These are phyloP conservation scores for Trichoderma hamatum DNA, from an alignment of 2,329 filamentous ascomycete genomes.

Conservation along the genomic window DNA sequence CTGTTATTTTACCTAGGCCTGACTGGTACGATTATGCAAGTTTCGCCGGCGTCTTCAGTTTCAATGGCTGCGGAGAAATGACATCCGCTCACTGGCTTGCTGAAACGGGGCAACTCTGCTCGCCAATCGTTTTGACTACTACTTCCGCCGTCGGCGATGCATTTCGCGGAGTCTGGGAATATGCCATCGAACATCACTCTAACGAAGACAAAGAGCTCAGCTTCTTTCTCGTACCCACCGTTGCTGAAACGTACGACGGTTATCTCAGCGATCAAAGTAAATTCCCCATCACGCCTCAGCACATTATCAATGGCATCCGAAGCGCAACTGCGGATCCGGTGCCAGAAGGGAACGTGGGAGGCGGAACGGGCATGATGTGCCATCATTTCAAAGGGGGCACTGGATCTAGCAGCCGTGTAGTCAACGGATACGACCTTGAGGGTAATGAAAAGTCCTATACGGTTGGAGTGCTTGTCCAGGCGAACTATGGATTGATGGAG, in stretches of 20 bases:
- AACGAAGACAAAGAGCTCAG: constrained; percentile 49
- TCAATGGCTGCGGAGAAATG: constrained; percentile 67
- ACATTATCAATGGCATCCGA: constrained; percentile 58
- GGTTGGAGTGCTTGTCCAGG: constrained; percentile 64
- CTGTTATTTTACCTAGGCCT: constrained; percentile 50
- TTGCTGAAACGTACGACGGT: constrained; percentile 67
- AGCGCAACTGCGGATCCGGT: constrained; percentile 55
- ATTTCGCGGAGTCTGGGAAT: constrained; percentile 62
- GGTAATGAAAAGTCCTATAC: constrained; percentile 52
- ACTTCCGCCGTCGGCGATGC: constrained; percentile 60
- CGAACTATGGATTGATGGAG: constrained; percentile 63
- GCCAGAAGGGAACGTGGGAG: constrained; percentile 64
- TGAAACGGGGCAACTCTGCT: constrained; percentile 62
- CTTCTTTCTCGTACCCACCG: constrained; percentile 60
- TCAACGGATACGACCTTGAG: constrained; percentile 48
- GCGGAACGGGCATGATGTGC: constrained; percentile 70
- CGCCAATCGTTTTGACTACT: constrained; percentile 63
- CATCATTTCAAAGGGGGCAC: constrained; percentile 70
- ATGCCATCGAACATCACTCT: constrained; percentile 51
- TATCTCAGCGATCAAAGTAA: constrained; percentile 60
- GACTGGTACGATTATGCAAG: constrained; percentile 51
- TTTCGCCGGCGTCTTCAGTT: constrained; percentile 58
- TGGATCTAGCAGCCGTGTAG: constrained; percentile 60
- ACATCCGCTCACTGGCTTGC: constrained; percentile 64
- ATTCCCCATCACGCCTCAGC: constrained; percentile 57